Conservation (phyloP, 805 yeast genomes). For the Hanseniaspora clermontiae region DNA sequence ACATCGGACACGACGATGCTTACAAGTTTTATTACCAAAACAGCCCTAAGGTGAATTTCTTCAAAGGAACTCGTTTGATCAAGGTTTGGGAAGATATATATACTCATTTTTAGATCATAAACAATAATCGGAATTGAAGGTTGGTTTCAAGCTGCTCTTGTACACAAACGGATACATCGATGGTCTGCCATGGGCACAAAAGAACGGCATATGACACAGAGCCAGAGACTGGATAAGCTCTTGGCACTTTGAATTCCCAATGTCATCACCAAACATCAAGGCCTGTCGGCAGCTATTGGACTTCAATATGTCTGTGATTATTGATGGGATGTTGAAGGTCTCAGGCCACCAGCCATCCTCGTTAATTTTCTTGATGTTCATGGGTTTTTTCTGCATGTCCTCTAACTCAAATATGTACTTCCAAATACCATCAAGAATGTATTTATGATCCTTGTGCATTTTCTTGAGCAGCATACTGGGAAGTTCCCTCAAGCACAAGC, state of each 20-base stretch:
- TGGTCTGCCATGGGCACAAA: slow-evolving; percentile 83
- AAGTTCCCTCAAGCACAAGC: slow-evolving; percentile 30
- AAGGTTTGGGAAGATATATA: background rate
- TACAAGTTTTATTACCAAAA: background rate
- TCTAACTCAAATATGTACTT: slow-evolving; percentile 36
- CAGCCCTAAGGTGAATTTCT: background rate
- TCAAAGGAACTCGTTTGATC: background rate
- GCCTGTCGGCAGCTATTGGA: slow-evolving; percentile 58
- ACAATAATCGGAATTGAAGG: background rate
- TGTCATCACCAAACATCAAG: slow-evolving; percentile 53
- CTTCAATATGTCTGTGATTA: slow-evolving; percentile 39
- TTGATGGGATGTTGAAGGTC: slow-evolving; percentile 36
- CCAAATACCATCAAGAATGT: slow-evolving; percentile 31
- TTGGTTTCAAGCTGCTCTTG: background rate
- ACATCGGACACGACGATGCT: background rate
- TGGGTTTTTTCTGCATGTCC: slow-evolving; percentile 19
- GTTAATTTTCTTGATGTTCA: background rate
- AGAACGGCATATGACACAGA: slow-evolving; percentile 49
- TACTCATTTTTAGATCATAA: background rate
- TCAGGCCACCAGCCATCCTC: slow-evolving; percentile 30
- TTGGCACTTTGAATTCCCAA: slow-evolving; percentile 35
- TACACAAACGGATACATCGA: slow-evolving; percentile 41
- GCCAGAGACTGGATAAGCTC: slow-evolving; percentile 33
- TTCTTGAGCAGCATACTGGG: slow-evolving; percentile 34
- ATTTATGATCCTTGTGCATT: slow-evolving; percentile 21